phyloP scores from a whole-genome alignment of 2,329 filamentous ascomycete genomes.

The Fusarium nygamai region DNA sequence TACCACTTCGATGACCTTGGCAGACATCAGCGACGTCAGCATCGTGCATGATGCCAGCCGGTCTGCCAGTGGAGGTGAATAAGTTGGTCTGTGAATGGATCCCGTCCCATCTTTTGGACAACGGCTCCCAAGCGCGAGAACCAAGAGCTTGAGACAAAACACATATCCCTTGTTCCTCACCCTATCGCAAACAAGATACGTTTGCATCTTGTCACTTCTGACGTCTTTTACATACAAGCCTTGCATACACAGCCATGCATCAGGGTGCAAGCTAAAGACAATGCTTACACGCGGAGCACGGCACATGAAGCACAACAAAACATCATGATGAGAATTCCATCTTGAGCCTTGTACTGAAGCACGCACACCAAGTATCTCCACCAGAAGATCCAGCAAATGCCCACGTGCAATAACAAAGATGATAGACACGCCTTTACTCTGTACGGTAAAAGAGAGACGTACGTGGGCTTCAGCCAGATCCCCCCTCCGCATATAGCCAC shows the following conservation, averaged over 20 bases:
- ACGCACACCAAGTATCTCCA: slow-evolving; percentile 3
- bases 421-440: slow-evolving; percentile 11
- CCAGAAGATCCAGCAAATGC: slow-evolving; percentile 16
- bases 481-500: slow-evolving; percentile 10
- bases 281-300: not conserved
- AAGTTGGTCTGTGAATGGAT: not conserved
- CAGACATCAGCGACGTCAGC: slow-evolving; percentile 6
- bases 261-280: not conserved
- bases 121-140: not conserved
- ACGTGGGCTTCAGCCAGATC: slow-evolving; percentile 10
- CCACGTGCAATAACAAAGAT: slow-evolving; percentile 29
- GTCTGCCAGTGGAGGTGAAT: not conserved
- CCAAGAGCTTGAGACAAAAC: not conserved
- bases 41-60: not conserved
- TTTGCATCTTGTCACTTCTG: slow-evolving; percentile 20
- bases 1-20: slow-evolving; percentile 1
- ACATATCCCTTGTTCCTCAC: not conserved
- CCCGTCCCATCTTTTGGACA: not conserved
- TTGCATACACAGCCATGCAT: not conserved
- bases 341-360: slow-evolving; percentile 2
- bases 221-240: not conserved
- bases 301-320: not conserved
- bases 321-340: not conserved
- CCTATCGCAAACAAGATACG: not conserved
- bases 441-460: slow-evolving; percentile 25